phyloP scores from a whole-genome alignment of 345 rosid species.

The Pugionium dolabratum region DNA sequence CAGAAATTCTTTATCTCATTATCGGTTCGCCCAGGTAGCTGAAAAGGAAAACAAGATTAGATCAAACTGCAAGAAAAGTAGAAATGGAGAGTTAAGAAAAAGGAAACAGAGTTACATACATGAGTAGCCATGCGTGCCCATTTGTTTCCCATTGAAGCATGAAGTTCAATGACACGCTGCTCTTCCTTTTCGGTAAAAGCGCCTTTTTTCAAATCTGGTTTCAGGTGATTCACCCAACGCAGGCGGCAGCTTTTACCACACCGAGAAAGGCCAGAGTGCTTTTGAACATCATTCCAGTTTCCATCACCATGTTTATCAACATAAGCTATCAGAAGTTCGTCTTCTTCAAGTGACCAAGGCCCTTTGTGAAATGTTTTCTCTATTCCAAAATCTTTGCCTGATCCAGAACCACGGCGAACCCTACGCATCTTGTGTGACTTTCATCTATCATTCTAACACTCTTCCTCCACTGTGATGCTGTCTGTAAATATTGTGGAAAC shows the following conservation, averaged over 20 bases:
- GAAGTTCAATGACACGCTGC: constrained; percentile 51
- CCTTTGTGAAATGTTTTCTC: constrained; percentile 48
- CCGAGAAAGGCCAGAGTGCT: constrained; percentile 56
- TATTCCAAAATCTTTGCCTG: not conserved
- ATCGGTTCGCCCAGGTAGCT: constrained; percentile 76
- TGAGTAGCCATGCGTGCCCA: constrained; percentile 63
- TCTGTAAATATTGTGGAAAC: not conserved
- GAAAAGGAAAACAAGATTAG: constrained; percentile 6
- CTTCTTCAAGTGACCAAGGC: constrained; percentile 63
- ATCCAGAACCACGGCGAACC: constrained; percentile 23
- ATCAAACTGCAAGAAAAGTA: not conserved
- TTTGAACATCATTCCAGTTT: constrained; percentile 70
- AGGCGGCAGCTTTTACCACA: constrained; percentile 72
- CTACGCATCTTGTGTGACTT: constrained; percentile 26
- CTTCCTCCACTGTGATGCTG: not conserved
- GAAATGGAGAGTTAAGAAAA: not conserved
- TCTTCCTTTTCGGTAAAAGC: constrained; percentile 55
- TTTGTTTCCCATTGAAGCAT: constrained; percentile 56
- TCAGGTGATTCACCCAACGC: constrained; percentile 70
- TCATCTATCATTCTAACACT: constrained; percentile 25
- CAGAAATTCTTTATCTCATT: constrained; percentile 80
- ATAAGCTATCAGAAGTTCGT: constrained; percentile 50
- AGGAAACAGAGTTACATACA: constrained; percentile 35
- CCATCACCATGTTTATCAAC: constrained; percentile 65
- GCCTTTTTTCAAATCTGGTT: constrained; percentile 61